phyloP scores from a whole-genome alignment of 1,139 yeast genomes.

The Candida sanyaensis region DNA sequence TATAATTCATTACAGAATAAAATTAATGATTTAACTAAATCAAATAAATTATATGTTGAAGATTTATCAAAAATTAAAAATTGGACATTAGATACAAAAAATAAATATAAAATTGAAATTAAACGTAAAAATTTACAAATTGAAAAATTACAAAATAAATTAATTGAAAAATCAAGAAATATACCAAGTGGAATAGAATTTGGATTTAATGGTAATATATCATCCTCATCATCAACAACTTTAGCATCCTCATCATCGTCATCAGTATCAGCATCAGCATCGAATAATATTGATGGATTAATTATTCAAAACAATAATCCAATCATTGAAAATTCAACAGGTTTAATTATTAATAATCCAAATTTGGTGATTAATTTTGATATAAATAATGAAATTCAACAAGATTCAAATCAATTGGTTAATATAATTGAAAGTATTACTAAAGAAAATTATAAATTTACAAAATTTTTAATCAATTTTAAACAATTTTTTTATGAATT shows the following conservation, averaged over 20 bases:
- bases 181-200: slow-evolving; percentile 34
- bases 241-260: no score
- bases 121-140: slow-evolving; percentile 39
- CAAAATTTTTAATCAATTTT: slow-evolving; percentile 32
- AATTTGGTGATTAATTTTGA: slow-evolving; percentile 12
- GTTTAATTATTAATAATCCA: slow-evolving; percentile 9
- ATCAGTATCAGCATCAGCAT: no score
- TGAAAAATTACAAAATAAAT: slow-evolving; percentile 38
- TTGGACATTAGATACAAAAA: slow-evolving; percentile 33
- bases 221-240: no score
- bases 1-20: slow-evolving; percentile 21
- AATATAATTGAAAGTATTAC: slow-evolving; percentile 42
- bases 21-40: slow-evolving; percentile 21
- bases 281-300: slow-evolving; percentile 8
- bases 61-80: slow-evolving; percentile 31
- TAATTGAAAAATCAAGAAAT: slow-evolving; percentile 34
- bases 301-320: slow-evolving; percentile 38
- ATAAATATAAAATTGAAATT: slow-evolving; percentile 43
- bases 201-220: slow-evolving; percentile 17
- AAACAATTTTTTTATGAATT: slow-evolving; percentile 29
- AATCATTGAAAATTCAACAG: slow-evolving; percentile 27
- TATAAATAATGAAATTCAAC: slow-evolving; percentile 34
- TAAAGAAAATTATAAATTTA: slow-evolving; percentile 39
- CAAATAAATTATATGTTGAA: slow-evolving; percentile 30
- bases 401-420: slow-evolving; percentile 39